Evolutionary conservation across 2,329 filamentous ascomycete genomes (phyloP).

Genomic region (Cladosporium oxysporum): DNA sequence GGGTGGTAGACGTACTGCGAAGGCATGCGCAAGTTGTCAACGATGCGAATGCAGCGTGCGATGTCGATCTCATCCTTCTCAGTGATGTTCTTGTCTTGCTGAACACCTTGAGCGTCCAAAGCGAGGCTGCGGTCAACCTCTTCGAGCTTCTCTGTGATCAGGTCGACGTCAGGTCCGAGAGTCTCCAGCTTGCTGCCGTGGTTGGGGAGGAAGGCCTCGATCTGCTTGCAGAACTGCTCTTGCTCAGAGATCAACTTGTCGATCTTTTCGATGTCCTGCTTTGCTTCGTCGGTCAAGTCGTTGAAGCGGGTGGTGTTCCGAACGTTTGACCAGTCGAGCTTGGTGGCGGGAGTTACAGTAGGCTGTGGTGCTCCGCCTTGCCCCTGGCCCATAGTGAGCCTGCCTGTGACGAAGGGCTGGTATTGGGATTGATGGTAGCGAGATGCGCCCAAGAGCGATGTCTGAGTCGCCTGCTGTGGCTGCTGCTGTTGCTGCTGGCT

Average conservation of each 20-base stretch:
- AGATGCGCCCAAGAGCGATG: conserved; percentile 32
- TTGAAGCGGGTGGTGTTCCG: conserved; percentile 88
- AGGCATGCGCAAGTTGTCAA: conserved; percentile 74
- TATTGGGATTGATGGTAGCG: conserved; percentile 27
- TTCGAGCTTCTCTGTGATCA: conserved; percentile 62
- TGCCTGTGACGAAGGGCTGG: conserved; percentile 34
- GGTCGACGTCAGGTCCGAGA: conserved; percentile 66
- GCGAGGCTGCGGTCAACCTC: conserved; percentile 64
- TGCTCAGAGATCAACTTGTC: conserved; percentile 80
- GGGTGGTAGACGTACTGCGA: conserved; percentile 58
- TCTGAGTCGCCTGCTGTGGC: conserved; percentile 28
- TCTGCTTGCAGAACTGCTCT: conserved; percentile 73
- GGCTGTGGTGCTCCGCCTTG: conserved; percentile 45
- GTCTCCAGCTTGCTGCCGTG: conserved; percentile 65
- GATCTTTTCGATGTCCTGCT: conserved; percentile 73
- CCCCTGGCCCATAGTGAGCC: conserved; percentile 51
- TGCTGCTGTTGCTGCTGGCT: conserved; percentile 31
- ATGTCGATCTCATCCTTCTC: conserved; percentile 70
- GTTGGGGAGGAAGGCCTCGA: conserved; percentile 64
- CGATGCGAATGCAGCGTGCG: conserved; percentile 69
- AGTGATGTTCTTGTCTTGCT: conserved; percentile 57
- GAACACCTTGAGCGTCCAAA: conserved; percentile 63
- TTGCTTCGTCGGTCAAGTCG: conserved; percentile 80
- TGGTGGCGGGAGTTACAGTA: conserved; percentile 60
- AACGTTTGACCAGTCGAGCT: conserved; percentile 76